Evolutionary conservation across 2,329 filamentous ascomycete species (phyloP).

Genomic region (Alternaria sp.): DNA sequence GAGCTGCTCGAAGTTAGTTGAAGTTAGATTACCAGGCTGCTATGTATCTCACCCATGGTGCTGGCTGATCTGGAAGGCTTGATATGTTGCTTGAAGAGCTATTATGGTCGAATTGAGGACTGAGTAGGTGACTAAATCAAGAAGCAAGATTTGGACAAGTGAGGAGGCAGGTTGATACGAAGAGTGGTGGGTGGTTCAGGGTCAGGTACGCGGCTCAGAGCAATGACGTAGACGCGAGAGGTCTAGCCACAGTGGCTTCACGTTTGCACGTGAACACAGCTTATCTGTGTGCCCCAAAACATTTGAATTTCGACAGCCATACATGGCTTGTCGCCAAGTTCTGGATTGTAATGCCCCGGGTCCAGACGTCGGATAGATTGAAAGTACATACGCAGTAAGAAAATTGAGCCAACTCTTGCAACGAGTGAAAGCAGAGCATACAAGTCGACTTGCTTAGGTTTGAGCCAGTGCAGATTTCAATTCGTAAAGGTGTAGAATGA

Average conservation of each 20-base stretch:
- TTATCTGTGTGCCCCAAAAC: not conserved
- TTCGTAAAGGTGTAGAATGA: not conserved
- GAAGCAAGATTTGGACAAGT: not conserved
- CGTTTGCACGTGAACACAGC: constrained; percentile 19
- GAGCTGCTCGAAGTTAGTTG: constrained; percentile 30
- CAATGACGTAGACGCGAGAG: constrained; percentile 29
- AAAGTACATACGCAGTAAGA: not conserved
- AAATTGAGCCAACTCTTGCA: not conserved
- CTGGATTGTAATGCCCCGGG: not conserved
- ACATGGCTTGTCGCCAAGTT: not conserved
- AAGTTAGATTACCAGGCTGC: constrained; percentile 4
- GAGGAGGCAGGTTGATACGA: not conserved
- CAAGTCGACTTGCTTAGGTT: not conserved
- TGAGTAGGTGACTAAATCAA: not conserved
- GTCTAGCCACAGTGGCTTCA: constrained; percentile 26
- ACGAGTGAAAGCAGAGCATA: not conserved
- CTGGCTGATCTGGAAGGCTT: not conserved
- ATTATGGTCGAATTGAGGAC: not conserved
- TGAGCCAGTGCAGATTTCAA: not conserved
- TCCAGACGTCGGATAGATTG: not conserved
- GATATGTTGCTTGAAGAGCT: not conserved
- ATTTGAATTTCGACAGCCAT: not conserved
- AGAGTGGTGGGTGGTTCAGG: constrained; percentile 1
- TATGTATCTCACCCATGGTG: constrained; percentile 33
- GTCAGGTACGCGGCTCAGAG: constrained; percentile 16